Base-by-base conservation (phyloP, 371 early-diverging fungal species). In the Chytridium lagenaria region DNA sequence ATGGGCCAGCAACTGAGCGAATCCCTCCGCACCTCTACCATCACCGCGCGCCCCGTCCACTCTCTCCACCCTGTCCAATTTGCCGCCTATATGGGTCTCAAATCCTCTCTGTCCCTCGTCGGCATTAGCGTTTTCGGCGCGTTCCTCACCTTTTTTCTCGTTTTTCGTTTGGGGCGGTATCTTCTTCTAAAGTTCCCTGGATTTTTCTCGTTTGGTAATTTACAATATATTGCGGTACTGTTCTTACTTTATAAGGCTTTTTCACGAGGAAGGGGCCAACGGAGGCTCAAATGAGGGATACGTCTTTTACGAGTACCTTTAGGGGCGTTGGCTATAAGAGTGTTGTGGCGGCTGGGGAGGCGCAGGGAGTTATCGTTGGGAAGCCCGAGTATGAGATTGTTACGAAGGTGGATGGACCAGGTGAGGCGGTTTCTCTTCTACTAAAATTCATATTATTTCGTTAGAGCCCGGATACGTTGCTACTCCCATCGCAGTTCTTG, bases 211-310 rank as follows among this genome's bases (percentile, higher is more conserved):
- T 67, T 75, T 40, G 78, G 73, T 89, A 50, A 3, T 39, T 64
- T 30, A 50, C 39, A 16, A 0, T 1, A 7, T 1, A 0, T 70
- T 22, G 10, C 3, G n/a, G 12, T 1, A 22, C 31, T 0, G 63
- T 50, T 52, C 28, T 65, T 44, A 16, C 39, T 50, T 2, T 33
- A 22, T 23, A 55, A 67, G 74, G 74, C 37, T 7, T 90, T 88
- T 59, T 81, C 80, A 0, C 83, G 87, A 0, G 90, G 89, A 77
- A 84, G 28, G 92, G 93, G 0, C 93, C 93, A 16, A 76, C 81
- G 50, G 82, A 84, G 26, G 82, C 84, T 40, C 52, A 70, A 40
- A 77, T 87, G 31, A 78, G 71, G 37, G 83, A 83, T 51, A 84
- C 85, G 0, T 30, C 68, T 22, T 90, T 87, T 69, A 82, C 80